A percentile compares a stretch with the other conserved stretches of the same genome.
Conservation (phyloP, 495 filamentous ascomycete genomes). For the Astrothelium subdiscretum region DNA sequence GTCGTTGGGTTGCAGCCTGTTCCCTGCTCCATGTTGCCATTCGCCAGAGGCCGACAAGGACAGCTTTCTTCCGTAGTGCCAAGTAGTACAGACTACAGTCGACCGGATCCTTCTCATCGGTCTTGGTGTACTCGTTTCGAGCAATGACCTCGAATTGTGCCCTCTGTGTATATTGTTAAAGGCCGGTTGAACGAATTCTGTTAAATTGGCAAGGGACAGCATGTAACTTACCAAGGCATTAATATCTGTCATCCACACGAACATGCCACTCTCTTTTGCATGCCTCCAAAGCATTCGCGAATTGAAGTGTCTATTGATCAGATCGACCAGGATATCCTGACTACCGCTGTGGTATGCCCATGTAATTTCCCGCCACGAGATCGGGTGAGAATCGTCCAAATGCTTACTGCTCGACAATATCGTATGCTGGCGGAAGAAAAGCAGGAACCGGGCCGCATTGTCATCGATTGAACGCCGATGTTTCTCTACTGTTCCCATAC, state of each 20-base stretch:
- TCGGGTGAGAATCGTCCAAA: slow-evolving; percentile 32
- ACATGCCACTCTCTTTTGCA: slow-evolving; percentile 62
- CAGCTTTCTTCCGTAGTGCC: slow-evolving; percentile 68
- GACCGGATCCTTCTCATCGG: slow-evolving; percentile 80
- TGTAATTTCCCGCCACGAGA: slow-evolving; percentile 87
- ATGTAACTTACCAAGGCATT: slow-evolving; percentile 56
- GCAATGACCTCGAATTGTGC: slow-evolving; percentile 80
- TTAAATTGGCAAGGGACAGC: background rate
- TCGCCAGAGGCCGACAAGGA: slow-evolving; percentile 86
- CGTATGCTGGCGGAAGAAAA: slow-evolving; percentile 80
- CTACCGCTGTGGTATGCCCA: slow-evolving; percentile 90
- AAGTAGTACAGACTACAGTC: slow-evolving; percentile 90
- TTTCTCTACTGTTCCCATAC: slow-evolving; percentile 74
- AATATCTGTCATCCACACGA: slow-evolving; percentile 83
- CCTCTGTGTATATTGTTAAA: slow-evolving; percentile 36
- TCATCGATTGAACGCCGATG: slow-evolving; percentile 86
- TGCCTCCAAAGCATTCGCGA: background rate
- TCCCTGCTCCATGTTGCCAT: slow-evolving; percentile 89
- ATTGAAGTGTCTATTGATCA: slow-evolving; percentile 71
- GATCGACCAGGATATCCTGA: slow-evolving; percentile 84
- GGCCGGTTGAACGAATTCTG: background rate
- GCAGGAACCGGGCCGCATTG: slow-evolving; percentile 79
- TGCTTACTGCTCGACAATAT: slow-evolving; percentile 49
- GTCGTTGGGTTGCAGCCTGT: slow-evolving; percentile 59
- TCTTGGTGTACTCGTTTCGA: slow-evolving; percentile 83